Percentiles rank a stretch among this genome's conserved stretches.
Conservation (phyloP, 345 rosid species). For the Gynandropsis gynandra region DNA sequence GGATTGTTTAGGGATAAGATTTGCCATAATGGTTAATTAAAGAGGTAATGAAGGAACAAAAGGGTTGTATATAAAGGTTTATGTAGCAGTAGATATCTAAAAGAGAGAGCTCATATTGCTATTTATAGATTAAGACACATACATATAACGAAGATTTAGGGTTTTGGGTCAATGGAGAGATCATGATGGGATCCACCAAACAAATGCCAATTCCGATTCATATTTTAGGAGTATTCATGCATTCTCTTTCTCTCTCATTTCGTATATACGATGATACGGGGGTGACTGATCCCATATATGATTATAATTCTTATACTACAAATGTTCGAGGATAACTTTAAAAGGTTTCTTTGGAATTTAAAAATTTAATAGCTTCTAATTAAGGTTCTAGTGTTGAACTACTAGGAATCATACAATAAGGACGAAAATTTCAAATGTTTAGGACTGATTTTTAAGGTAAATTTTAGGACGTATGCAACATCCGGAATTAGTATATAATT, state of each 20-base stretch:
- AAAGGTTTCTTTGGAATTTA: too few species aligned
- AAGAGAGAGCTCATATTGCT: not conserved
- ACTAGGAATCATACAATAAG: too few species aligned
- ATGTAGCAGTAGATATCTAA: constrained; percentile 15
- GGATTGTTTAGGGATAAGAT: constrained; percentile 16
- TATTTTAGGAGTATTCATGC: constrained; percentile 9
- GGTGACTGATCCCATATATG: too few species aligned
- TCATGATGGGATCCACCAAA: constrained; percentile 26
- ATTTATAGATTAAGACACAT: constrained; percentile 24
- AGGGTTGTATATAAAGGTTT: not conserved
- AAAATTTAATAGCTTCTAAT: too few species aligned
- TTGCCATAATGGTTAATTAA: constrained; percentile 18
- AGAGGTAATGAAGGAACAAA: not conserved
- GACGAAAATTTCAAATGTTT: too few species aligned
- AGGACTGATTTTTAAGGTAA: too few species aligned
- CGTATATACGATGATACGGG: not conserved
- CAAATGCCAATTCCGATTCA: constrained; percentile 8
- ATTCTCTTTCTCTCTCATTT: constrained; percentile 1
- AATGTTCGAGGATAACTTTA: too few species aligned
- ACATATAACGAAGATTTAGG: not conserved
- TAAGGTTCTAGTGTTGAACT: too few species aligned
- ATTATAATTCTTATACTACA: too few species aligned
- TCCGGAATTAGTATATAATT: too few species aligned
- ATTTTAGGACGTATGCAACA: too few species aligned
- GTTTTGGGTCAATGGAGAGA: constrained; percentile 23